Conservation (phyloP, 1,139 yeast genomes). For the Arxiozyma telluris region DNA sequence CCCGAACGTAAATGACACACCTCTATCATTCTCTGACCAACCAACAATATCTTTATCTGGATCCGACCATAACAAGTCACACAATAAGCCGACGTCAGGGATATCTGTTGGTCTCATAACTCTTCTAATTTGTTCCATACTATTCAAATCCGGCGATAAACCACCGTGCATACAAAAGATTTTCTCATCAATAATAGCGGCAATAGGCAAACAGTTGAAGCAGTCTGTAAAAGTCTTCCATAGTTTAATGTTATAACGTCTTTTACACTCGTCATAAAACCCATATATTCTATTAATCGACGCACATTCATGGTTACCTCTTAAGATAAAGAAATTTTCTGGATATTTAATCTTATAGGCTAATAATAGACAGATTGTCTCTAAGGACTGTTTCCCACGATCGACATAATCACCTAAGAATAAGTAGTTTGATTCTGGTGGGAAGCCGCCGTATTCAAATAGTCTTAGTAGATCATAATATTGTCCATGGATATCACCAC, state of each 20-base stretch:
- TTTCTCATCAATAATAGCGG: constrained; percentile 95
- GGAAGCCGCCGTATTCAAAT: constrained; percentile 97
- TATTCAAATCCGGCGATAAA: constrained; percentile 87
- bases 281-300: constrained; percentile 95
- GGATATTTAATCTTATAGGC: constrained; percentile 97
- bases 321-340: constrained; percentile 85
- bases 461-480: constrained; percentile 90
- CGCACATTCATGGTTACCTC: constrained; percentile 98
- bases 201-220: constrained; percentile 95
- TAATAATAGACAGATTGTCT: constrained; percentile 82
- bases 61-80: constrained; percentile 96
- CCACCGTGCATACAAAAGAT: constrained; percentile 99
- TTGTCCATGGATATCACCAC: constrained; percentile 97
- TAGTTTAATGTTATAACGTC: constrained; percentile 92
- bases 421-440: constrained; percentile 95
- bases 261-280: constrained; percentile 93
- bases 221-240: constrained; percentile 98
- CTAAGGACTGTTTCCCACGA: constrained; percentile 94
- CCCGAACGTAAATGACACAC: constrained; percentile 94
- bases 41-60: constrained; percentile 97
- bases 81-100: constrained; percentile 90
- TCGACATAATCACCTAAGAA: constrained; percentile 96
- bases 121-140: constrained; percentile 96
- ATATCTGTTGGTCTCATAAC: constrained; percentile 99
- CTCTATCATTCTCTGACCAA: constrained; percentile 97